Base-by-base conservation (phyloP, 2,329 filamentous ascomycete genomes). In the Epichloe hybrida region DNA sequence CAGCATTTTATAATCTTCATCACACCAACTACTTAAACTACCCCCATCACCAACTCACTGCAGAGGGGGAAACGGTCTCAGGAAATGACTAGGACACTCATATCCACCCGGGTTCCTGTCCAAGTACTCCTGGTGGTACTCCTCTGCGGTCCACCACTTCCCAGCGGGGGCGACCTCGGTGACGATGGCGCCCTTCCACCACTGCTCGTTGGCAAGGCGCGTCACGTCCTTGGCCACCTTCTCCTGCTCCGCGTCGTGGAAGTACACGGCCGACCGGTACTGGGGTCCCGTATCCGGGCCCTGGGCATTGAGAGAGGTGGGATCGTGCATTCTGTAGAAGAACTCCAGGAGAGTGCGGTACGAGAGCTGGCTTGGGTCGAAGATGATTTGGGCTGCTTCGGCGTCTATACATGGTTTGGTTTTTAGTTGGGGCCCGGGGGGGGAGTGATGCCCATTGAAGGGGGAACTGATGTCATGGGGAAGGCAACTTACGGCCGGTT, bases 261-360 rank as follows among this genome's bases (percentile, higher is more conserved):
- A 91, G 73, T 94, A 98, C 61, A 98, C 88, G 38, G 79, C 93
- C 60, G 84, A 90, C 57, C 93, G 86, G 73, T 98, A 98, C 73
- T 98, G 93, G 0, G 85, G 79, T 15, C 93, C 93, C 0, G 76
- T 71, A 65, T 98, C 93, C 2, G 83, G 84, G 1, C 93, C 93
- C 66, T 98, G 93, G 21, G 78, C 73, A 73, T 97, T 86, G 49
- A 73, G 64, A 3, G 90, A 95, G 0, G 93, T 97, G 34, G 93
- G 90, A 69, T 98, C 93, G 75, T 98, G 93, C 83, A 96, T 96
- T 59, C 80, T 79, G 79, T 95, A 98, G 73, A 98, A 95, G 78
- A 95, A 97, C 67, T 95, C 89, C 61, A 97, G 72, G 54, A 98
- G 79, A 57, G 88, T 79, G 55, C 79, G 74, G 74, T 97, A 98